These are phyloP conservation scores for Leishmania martiniquensis DNA, from an alignment of 208 protist species.

Conservation along the genomic window DNA sequence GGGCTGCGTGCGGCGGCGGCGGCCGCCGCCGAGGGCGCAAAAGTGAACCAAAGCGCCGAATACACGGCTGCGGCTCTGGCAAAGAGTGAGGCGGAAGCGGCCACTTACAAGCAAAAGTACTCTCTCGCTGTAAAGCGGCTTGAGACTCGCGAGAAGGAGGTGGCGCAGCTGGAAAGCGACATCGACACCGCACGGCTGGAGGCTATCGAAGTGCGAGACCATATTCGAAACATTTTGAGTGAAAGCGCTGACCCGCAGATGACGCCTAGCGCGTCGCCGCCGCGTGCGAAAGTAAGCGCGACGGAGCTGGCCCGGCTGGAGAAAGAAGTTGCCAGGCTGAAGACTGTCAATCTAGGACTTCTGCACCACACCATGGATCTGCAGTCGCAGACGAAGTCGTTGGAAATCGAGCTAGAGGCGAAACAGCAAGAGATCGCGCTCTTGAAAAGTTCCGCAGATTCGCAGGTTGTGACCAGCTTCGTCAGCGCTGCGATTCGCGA, in stretches of 20 bases:
- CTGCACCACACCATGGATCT: constrained; percentile 80
- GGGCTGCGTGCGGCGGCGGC: constrained; percentile 15
- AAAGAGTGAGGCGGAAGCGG: constrained; percentile 74
- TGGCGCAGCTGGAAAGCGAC: constrained; percentile 72
- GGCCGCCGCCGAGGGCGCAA: constrained; percentile 9
- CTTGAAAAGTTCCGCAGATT: constrained; percentile 66
- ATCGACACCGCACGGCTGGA: constrained; percentile 60
- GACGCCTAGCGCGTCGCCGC: background rate
- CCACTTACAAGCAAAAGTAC: constrained; percentile 81
- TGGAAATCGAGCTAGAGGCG: constrained; percentile 72
- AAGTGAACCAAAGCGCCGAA: constrained; percentile 6
- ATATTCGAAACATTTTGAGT: constrained; percentile 42
- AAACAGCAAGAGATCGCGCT: constrained; percentile 75
- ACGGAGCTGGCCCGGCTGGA: constrained; percentile 41
- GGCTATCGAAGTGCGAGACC: constrained; percentile 50
- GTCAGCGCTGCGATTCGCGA: constrained; percentile 83
- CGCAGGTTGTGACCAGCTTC: constrained; percentile 75
- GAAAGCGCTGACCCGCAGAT: constrained; percentile 13
- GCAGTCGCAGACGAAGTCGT: constrained; percentile 59
- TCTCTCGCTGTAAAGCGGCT: constrained; percentile 60
- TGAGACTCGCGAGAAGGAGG: constrained; percentile 70
- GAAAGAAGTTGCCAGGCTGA: constrained; percentile 79
- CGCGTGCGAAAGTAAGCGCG: constrained; percentile 19
- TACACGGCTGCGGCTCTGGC: constrained; percentile 29
- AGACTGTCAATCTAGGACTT: constrained; percentile 88